These are phyloP conservation scores for Priceomyces carsonii DNA, from an alignment of 805 yeast genomes.

Conservation along the genomic window DNA sequence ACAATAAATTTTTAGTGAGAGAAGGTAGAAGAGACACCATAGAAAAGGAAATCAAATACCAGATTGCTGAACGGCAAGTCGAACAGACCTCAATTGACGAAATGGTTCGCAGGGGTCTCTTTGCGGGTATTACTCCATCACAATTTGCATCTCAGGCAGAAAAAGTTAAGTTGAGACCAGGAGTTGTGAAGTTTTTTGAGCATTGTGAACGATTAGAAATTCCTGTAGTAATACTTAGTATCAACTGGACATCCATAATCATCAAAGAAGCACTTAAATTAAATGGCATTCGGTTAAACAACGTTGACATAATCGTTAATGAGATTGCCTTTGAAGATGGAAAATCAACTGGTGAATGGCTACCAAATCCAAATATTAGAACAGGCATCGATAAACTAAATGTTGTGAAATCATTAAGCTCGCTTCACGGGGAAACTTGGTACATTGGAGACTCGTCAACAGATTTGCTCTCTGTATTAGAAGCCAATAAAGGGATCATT, in stretches of 20 bases:
- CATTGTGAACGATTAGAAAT: conserved; percentile 18
- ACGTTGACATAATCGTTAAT: conserved; percentile 45
- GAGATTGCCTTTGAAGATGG: conserved; percentile 44
- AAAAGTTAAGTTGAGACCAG: conserved; percentile 38
- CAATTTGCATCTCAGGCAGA: conserved; percentile 35
- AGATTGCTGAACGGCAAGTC: conserved; percentile 42
- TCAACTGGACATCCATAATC: conserved; percentile 59
- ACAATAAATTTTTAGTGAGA: conserved; percentile 15
- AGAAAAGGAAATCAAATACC: conserved; percentile 46
- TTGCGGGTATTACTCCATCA: conserved; percentile 37
- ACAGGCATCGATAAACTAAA: conserved; percentile 56
- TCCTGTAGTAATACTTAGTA: conserved; percentile 52
- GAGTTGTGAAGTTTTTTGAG: conserved; percentile 36
- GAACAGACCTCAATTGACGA: conserved; percentile 52
- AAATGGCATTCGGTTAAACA: conserved; percentile 17
- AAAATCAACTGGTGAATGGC: conserved; percentile 33
- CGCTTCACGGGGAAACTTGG: conserved; percentile 20
- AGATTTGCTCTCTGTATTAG: conserved; percentile 52
- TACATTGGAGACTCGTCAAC: conserved; percentile 68
- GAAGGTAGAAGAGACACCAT: conserved; percentile 29
- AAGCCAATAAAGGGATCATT: conserved; percentile 48
- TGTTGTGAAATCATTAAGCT: conserved; percentile 12
- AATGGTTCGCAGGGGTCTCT: conserved; percentile 36
- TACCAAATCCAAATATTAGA: conserved; percentile 26
- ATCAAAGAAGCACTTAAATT: conserved; percentile 35